Base-by-base conservation (phyloP, 2,329 filamentous ascomycete species). In the Pseudocercospora fuligena region DNA sequence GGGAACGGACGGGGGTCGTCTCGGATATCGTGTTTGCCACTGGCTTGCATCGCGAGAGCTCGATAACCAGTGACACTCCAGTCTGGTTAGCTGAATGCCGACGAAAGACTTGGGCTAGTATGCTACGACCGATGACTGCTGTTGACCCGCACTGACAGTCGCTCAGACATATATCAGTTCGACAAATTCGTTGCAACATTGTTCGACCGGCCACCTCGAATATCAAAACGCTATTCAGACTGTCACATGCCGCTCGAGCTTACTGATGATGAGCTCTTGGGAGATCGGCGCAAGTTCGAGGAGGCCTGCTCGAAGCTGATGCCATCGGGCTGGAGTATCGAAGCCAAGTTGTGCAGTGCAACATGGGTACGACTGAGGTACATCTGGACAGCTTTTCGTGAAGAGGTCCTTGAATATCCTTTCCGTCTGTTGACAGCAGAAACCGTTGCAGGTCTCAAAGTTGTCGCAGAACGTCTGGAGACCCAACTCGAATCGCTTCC, bases 21-120 rank as follows among this genome's bases (percentile, higher is more conserved):
- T 87, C 87, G 46, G 87, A 91, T 58, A 91, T 91, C 9, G 89
- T 85, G 19, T 94, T 93, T 73, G 92, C 65, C 5, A 47, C 68
- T 12, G 71, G 66, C 23, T 59, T 69, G 3, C 66, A 73, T 61
- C 70, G 70, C 25, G 72, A 73, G 31, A 49, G 64, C 1, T 59
- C 53, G n/a, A 63, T 63, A n/a, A 51, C 66, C 3, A 60, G 21
- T 1, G 58, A 64, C n/a, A 60, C 66, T 1, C 72, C 70, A 0
- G 67, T 70, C 46, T 73, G 70, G 36, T 66, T 73, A 23, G 66
- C 69, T 16, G 66, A 73, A 21, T 66, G 63, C 27, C n/a, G 69
- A 40, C 53, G 70, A 29, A 69, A 63, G 51, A 61, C 60, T 0
- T 74, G 65, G 43, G 62, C 65, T 2, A 16, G 51, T 9, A 49